Base-by-base conservation (phyloP, 495 filamentous ascomycete species). In the Penicillium nucicola region DNA sequence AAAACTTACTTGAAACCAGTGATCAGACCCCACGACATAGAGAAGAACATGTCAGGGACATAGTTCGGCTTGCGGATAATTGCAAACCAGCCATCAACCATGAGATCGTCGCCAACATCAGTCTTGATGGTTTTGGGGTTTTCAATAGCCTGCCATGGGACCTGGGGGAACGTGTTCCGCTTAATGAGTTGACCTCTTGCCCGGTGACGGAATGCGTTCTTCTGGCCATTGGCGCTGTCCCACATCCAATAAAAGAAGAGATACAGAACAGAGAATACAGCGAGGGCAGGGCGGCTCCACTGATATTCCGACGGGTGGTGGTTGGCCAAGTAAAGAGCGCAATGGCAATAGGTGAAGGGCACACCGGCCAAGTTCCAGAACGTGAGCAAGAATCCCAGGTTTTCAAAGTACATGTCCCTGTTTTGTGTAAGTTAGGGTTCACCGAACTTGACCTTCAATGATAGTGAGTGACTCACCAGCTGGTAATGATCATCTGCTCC, bases 351-450 rank as follows among this genome's bases (percentile, higher is more conserved):
- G 25, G 82, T 88, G 37, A 97, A 79, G 3, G 92, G 92, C 6
- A 98, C 92, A 47, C 92, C 92, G 45, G 90, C 90, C 59, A 98
- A 75, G 70, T 98, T 98, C 92, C 92, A 98, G 80, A 98, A 98
- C 65, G 96, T 96, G 50, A 98, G 80, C 91, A 98, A 93, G 74
- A 97, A 98, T 49, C 92, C 92, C 83, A 90, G 95, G 75, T 97
- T 98, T 76, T 98, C 92, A 64, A 92, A 89, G 74, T 93, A 96
- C 89, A 98, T 97, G 67, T 98, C 92, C 80, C 78, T 81, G 9
- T 28, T 15, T 23, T 33, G 23, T 34, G 22, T 44, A n/a, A 45
- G 36, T 2, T 42, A 8, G 0, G 12, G n/a, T n/a, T n/a, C n/a
- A n/a, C n/a, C n/a, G n/a, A n/a, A n/a, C n/a, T n/a, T n/a, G n/a